phyloP scores from a whole-genome alignment of 805 yeast genomes.

The Starmerella ratchasimensis region DNA sequence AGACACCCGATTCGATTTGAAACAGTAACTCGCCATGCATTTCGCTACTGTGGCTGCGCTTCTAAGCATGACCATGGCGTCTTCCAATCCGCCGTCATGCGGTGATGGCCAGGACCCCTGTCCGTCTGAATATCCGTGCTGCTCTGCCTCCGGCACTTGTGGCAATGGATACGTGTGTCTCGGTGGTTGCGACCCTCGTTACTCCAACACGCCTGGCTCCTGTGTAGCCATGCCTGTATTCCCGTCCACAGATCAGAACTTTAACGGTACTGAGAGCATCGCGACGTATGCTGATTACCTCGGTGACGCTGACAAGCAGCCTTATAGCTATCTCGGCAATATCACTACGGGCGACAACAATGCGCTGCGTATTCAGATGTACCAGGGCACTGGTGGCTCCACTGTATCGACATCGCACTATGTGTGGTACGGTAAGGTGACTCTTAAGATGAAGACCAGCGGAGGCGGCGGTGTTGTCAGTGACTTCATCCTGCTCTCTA shows the following conservation, averaged over 20 bases:
- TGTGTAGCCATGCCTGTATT: conserved; percentile 76
- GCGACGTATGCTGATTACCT: conserved; percentile 34
- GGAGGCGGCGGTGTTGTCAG: conserved; percentile 69
- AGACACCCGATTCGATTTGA: too few species aligned
- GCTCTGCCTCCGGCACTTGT: conserved; percentile 67
- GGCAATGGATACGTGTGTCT: conserved; percentile 68
- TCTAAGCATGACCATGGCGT: too few species aligned
- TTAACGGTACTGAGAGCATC: conserved; percentile 25
- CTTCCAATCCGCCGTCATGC: too few species aligned
- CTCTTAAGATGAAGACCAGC: conserved; percentile 57
- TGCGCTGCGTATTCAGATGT: conserved; percentile 56
- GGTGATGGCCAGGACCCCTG: conserved; percentile 32
- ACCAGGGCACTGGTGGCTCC: conserved; percentile 58
- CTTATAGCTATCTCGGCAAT: conserved; percentile 53
- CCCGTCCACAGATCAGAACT: conserved; percentile 22
- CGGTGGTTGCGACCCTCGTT: conserved; percentile 76
- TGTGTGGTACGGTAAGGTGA: conserved; percentile 78
- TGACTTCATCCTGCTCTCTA: conserved; percentile 68
- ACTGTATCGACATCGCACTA: conserved; percentile 66
- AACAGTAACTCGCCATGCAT: too few species aligned
- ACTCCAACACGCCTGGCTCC: conserved; percentile 47
- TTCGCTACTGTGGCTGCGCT: too few species aligned
- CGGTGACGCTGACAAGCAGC: conserved; percentile 55
- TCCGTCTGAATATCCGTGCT: conserved; percentile 74
- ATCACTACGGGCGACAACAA: conserved; percentile 40